Evolutionary conservation across 2,329 filamentous ascomycete species (phyloP), one percentile per base, ranked within the genome.

Genomic region (Neurospora sp.): DNA sequence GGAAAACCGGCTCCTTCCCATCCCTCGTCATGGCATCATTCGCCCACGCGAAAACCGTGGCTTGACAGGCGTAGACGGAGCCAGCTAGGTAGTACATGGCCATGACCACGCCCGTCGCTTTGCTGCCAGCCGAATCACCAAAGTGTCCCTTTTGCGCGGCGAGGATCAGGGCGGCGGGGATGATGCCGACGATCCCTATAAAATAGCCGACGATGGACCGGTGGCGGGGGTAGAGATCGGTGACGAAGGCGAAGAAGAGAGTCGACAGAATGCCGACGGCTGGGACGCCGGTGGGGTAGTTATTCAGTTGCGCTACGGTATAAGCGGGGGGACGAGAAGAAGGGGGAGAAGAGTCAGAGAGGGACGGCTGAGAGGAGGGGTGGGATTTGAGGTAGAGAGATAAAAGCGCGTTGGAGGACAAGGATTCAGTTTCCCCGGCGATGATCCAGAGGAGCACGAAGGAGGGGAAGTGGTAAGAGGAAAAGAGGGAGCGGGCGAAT

Each of bases 41-140:
- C 28, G 89, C 90, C 90, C 90, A 92, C 0, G 90, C 90, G 73
- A 93, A 92, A 74, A 92, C 92, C 0, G 88, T 90, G 0, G 90
- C 89, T 78, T 93, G 90, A 75, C 90, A 91, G 0, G 90, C 90
- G 73, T 92, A 92, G 0, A 91, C 88, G 3, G 85, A 82, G 0
- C 90, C 90, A 0, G 89, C 88, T 86, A 87, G 90, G 77, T 91
- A 92, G 74, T 91, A 92, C 4, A 89, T 89, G 0, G 78, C 89
- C 72, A 92, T 90, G 0, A 88, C 84, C 1, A 86, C 80, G 0
- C 83, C 76, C 0, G 86, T 89, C 2, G 83, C 84, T 0, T 67
- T 67, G 0, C 78, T 68, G 39, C 75, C 81, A 0, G 77, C 77
- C 0, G 82, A 81, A 38, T 82, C 74, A 2, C 80, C 78, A 3